Evolutionary conservation across 345 rosid species (phyloP).

Genomic region (Lepidium didymum): DNA sequence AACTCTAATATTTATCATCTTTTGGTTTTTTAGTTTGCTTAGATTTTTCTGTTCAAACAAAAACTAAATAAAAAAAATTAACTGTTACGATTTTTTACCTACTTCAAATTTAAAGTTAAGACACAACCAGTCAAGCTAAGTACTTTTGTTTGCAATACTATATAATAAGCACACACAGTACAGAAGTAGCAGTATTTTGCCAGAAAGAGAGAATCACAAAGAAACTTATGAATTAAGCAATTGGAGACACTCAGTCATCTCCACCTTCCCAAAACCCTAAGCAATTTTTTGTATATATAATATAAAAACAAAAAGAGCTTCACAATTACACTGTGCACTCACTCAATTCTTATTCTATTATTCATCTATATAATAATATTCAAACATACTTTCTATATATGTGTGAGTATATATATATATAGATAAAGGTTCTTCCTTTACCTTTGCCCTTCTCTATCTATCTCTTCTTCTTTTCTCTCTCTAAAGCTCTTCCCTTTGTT

Average conservation of each 20-base stretch:
- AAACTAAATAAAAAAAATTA: background rate
- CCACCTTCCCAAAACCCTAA: slow-evolving; percentile 30
- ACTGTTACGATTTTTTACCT: background rate
- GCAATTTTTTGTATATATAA: slow-evolving; percentile 9
- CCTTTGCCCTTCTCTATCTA: slow-evolving; percentile 29
- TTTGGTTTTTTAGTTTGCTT: background rate
- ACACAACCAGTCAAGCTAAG: slow-evolving; percentile 6
- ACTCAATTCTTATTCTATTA: slow-evolving; percentile 17
- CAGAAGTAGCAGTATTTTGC: slow-evolving; percentile 10
- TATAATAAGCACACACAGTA: background rate
- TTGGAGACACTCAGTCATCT: slow-evolving; percentile 12
- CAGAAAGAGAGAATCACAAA: slow-evolving; percentile 21
- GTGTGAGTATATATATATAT: slow-evolving; percentile 22
- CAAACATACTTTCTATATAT: slow-evolving; percentile 14
- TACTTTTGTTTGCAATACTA: background rate
- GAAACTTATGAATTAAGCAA: slow-evolving; percentile 36
- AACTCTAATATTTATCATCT: background rate
- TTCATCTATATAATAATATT: background rate
- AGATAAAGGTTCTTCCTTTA: slow-evolving; percentile 29
- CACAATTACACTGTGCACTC: slow-evolving; percentile 13
- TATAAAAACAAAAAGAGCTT: slow-evolving; percentile 28
- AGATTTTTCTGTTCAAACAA: background rate
- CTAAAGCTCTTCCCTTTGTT: slow-evolving; percentile 20
- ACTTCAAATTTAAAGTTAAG: background rate
- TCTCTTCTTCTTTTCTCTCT: slow-evolving; percentile 26